These are phyloP conservation scores for Clitoria ternatea DNA, from an alignment of 306 rosid species.

Conservation along the genomic window DNA sequence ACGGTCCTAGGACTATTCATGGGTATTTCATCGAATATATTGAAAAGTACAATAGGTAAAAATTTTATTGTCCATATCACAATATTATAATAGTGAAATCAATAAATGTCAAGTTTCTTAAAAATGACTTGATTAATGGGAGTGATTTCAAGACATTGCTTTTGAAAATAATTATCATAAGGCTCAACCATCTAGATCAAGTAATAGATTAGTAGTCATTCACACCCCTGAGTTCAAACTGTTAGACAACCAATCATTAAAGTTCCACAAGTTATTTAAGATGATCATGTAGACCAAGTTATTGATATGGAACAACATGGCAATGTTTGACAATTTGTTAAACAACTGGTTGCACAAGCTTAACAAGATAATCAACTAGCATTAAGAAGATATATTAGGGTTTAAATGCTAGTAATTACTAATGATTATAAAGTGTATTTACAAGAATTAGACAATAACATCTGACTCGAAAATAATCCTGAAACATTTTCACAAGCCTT, in stretches of 20 bases:
- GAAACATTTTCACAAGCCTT: neutral
- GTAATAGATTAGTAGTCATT: neutral
- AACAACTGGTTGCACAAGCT: too few relatives aligned
- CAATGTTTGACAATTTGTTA: neutral
- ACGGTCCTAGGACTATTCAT: neutral
- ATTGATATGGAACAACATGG: neutral
- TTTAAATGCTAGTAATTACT: neutral
- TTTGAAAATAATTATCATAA: too few relatives aligned
- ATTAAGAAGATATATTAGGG: neutral
- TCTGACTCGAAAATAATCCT: neutral
- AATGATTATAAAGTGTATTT: neutral
- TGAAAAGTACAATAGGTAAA: neutral
- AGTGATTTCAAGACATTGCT: neutral
- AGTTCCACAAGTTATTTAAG: neutral
- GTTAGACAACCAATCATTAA: too few relatives aligned
- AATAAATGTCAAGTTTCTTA: neutral
- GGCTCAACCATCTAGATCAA: neutral
- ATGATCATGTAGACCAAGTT: neutral
- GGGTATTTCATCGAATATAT: neutral
- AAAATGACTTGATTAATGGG: neutral
- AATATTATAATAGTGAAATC: neutral
- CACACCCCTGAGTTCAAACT: too few relatives aligned
- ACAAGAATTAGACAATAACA: neutral
- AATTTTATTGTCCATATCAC: neutral
- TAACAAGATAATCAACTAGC: neutral